Conservation (phyloP, 352 stramenopile genomes). For the Phytophthora crassamura region DNA sequence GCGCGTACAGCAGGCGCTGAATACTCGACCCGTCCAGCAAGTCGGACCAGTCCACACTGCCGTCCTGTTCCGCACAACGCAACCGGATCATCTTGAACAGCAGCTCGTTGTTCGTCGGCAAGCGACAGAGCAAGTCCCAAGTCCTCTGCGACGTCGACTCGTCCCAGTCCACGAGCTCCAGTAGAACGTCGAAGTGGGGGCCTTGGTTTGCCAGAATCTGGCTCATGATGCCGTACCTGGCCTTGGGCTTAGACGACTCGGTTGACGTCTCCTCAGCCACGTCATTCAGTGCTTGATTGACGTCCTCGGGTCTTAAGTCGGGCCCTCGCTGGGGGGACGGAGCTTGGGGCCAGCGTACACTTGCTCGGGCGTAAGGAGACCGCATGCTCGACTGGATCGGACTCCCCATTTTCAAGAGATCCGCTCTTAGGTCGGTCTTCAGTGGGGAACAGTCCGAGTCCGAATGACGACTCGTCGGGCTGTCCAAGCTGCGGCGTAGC, state of each 20-base stretch:
- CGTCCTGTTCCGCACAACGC: slow-evolving; percentile 23
- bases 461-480: neutral
- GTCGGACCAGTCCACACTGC: slow-evolving; percentile 47
- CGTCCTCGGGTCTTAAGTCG: slow-evolving; percentile 44
- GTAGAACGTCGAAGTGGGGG: slow-evolving; percentile 58
- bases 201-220: slow-evolving; percentile 69
- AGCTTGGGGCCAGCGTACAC: slow-evolving; percentile 50
- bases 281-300: slow-evolving; percentile 26
- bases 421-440: slow-evolving; percentile 11
- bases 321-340: slow-evolving; percentile 55
- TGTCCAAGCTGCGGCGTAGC: neutral
- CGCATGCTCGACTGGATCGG: slow-evolving; percentile 34
- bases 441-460: slow-evolving; percentile 11
- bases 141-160: slow-evolving; percentile 61
- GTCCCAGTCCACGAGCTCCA: slow-evolving; percentile 65
- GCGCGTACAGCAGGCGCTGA: slow-evolving; percentile 67
- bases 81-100: slow-evolving; percentile 74
- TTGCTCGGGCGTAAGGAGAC: slow-evolving; percentile 50
- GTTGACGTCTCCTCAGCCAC: neutral
- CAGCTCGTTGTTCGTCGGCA: slow-evolving; percentile 74
- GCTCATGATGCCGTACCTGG: slow-evolving; percentile 47
- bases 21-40: slow-evolving; percentile 56
- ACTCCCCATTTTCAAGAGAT: slow-evolving; percentile 25
- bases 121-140: slow-evolving; percentile 75
- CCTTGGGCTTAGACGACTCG: slow-evolving; percentile 4